phyloP scores from a whole-genome alignment of 345 rosid genomes.

The Eucalyptus erythrocorys region DNA sequence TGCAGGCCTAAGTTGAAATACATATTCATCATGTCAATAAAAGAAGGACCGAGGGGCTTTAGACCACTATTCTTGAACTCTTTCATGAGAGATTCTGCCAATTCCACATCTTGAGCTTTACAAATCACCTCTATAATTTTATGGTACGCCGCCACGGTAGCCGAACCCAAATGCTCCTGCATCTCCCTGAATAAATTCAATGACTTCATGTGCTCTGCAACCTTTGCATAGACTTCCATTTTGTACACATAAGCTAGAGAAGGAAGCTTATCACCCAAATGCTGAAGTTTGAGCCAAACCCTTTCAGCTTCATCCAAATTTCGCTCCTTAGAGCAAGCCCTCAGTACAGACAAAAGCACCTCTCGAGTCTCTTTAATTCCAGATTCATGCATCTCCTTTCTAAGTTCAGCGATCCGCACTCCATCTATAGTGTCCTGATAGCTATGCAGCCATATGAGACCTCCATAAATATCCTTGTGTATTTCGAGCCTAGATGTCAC shows the following conservation, averaged over 20 bases:
- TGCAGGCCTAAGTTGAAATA: constrained; percentile 44
- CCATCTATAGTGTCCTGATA: constrained; percentile 57
- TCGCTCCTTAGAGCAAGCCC: constrained; percentile 67
- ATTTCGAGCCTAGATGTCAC: constrained; percentile 55
- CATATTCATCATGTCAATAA: constrained; percentile 36
- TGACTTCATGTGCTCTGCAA: constrained; percentile 34
- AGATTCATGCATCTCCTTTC: constrained; percentile 52
- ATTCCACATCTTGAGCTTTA: constrained; percentile 35
- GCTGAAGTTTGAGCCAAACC: constrained; percentile 47
- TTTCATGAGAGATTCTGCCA: constrained; percentile 46
- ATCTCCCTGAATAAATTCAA: constrained; percentile 54
- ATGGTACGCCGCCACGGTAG: constrained; percentile 57
- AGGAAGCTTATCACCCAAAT: constrained; percentile 22
- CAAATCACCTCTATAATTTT: constrained; percentile 60
- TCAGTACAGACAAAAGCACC: constrained; percentile 53
- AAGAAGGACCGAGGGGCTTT: constrained; percentile 63
- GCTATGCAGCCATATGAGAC: constrained; percentile 81
- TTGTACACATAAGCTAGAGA: constrained; percentile 65
- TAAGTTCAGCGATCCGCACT: constrained; percentile 34
- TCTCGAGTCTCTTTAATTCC: constrained; percentile 55
- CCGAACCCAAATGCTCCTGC: constrained; percentile 41
- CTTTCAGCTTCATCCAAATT: constrained; percentile 53
- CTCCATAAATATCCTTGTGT: constrained; percentile 56
- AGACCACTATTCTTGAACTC: constrained; percentile 52
- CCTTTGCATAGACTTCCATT: constrained; percentile 67